phyloP scores from a whole-genome alignment of 805 yeast species.

The Candida methanosorbosa region DNA sequence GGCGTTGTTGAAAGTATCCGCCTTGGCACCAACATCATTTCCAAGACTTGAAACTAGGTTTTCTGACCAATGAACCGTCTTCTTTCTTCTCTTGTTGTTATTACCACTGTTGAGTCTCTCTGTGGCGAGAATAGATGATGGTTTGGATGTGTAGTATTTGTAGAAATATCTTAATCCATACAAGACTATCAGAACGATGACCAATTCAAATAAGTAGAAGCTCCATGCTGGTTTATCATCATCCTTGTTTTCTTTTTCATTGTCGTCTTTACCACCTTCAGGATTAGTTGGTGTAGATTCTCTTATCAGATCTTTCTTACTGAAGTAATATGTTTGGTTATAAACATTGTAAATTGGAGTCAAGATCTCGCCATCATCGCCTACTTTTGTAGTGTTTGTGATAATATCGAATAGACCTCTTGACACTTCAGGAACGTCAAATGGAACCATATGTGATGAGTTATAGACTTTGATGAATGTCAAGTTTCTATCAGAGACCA shows the following conservation, averaged over 20 bases:
- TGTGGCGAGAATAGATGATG: slow-evolving; percentile 9
- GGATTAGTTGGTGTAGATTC: background rate
- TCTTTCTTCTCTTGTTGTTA: slow-evolving; percentile 15
- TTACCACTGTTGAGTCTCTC: background rate
- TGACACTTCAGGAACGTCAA: slow-evolving; percentile 62
- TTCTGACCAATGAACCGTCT: slow-evolving; percentile 27
- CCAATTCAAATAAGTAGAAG: slow-evolving; percentile 14
- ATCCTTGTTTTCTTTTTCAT: background rate
- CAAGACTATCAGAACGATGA: slow-evolving; percentile 11
- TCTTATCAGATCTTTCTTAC: slow-evolving; percentile 1
- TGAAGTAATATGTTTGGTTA: slow-evolving; percentile 6
- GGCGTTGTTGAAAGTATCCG: background rate
- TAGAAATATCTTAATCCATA: slow-evolving; percentile 17
- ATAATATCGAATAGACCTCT: slow-evolving; percentile 60
- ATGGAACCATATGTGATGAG: slow-evolving; percentile 93
- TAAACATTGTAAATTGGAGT: slow-evolving; percentile 21
- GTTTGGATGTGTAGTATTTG: slow-evolving; percentile 10
- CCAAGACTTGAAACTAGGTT: too few species aligned
- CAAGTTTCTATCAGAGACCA: slow-evolving; percentile 53
- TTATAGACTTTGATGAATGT: slow-evolving; percentile 67
- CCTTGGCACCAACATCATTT: background rate
- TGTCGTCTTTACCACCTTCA: too few species aligned
- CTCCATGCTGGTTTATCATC: background rate
- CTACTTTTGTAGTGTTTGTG: slow-evolving; percentile 20
- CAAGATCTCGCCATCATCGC: slow-evolving; percentile 9